Evolutionary conservation across 257 asterid genomes (phyloP), one percentile per base, ranked within the genome.

Genomic region (Solanum microdontum): DNA sequence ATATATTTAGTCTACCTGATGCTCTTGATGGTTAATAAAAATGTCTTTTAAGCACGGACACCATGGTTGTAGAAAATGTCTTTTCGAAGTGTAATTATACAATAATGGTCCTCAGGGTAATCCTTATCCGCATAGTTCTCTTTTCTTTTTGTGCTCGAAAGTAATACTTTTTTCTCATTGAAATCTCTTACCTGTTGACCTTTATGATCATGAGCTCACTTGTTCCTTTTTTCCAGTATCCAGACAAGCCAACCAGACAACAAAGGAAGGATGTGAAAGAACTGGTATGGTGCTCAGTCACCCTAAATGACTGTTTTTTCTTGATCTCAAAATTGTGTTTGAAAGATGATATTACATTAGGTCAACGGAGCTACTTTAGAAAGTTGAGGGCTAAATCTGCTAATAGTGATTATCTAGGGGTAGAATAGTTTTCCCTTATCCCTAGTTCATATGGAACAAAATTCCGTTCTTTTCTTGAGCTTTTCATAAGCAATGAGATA

Each of bases 241-340:
- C 99, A 33, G 99, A 97, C 79, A 94, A 90, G 91, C 99, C 99
- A 85, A 95, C 97, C 11, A 94, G 98, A 92, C 99, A 94, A 86
- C 99, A 97, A 88, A 95, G 92, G 96, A 97, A 90, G 91, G 99
- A 97, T 85, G 99, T 93, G 82, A 95, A 93, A 93, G 99, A 95
- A 90, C 94, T 97, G 99, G 99, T 97, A 94, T 89, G 90, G 34
- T 86, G 43, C 30, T 80, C 39, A 34, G 85, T 86, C 72, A n/a
- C 69, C 60, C 39, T 64, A 68, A 34, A 62, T 11, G 34, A 24
- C 26, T 79, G n/a, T 13, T 82, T n/a, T 82, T 48, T 48, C 85
- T 15, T 26, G 40, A 80, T 80, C 34, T 80, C 68, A 45, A 26
- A 45, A 80, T 28, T 82, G 21, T 48, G 28, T 28, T 82, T 82